Conservation (phyloP, 768 basidiomycete genomes). For the Cyathus striatus region DNA sequence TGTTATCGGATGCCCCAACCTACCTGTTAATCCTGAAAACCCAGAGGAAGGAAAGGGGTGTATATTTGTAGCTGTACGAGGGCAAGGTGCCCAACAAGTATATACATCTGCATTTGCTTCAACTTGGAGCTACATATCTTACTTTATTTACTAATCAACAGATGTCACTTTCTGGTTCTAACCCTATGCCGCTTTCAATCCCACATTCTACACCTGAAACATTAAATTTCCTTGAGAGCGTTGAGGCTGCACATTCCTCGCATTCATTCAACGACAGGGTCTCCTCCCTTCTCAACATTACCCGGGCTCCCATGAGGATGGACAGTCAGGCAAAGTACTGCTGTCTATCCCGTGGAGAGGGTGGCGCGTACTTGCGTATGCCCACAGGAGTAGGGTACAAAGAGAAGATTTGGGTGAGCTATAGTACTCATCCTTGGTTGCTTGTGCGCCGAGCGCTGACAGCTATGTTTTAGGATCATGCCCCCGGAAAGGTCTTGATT, state of each 20-base stretch:
- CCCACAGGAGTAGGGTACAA: constrained; percentile 73
- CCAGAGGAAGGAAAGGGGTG: constrained; percentile 67
- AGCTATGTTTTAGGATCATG: constrained; percentile 66
- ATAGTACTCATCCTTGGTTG: not conserved
- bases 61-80: constrained; percentile 83
- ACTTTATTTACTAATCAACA: constrained; percentile 16
- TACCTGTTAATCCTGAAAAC: constrained; percentile 50
- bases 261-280: constrained; percentile 79
- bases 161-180: constrained; percentile 47
- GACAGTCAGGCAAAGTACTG: constrained; percentile 97
- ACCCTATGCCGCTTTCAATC: constrained; percentile 49
- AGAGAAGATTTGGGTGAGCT: constrained; percentile 95
- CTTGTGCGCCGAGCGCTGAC: no score
- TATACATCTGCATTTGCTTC: constrained; percentile 2
- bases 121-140: not conserved
- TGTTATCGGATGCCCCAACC: constrained; percentile 90
- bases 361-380: constrained; percentile 76
- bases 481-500: constrained; percentile 78
- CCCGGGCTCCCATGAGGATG: constrained; percentile 71
- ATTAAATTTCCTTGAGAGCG: constrained; percentile 82
- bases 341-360: constrained; percentile 81
- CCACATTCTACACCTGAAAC: constrained; percentile 38
- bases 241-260: constrained; percentile 90
- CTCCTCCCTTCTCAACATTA: constrained; percentile 60
- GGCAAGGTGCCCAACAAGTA: constrained; percentile 79